phyloP scores from a whole-genome alignment of 139 green algal genomes.

The Medakamo hakoo region DNA sequence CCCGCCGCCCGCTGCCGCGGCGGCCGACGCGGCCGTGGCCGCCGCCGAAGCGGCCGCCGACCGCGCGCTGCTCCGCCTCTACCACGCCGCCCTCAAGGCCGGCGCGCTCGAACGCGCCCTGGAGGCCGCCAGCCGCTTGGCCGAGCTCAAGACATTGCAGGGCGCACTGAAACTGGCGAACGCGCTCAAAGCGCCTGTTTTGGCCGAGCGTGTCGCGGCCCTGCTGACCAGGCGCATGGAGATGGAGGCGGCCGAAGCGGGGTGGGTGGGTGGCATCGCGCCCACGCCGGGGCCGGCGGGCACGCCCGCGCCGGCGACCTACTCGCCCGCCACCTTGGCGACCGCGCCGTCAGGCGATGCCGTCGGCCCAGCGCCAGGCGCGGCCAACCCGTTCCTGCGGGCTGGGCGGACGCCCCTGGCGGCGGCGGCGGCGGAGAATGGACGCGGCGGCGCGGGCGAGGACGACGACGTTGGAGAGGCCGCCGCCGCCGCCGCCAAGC shows the following conservation, averaged over 20 bases:
- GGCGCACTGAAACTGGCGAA: slow-evolving; percentile 23
- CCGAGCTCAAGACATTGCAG: slow-evolving; percentile 2
- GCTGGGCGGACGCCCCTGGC: no score
- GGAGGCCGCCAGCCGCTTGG: slow-evolving; percentile 22
- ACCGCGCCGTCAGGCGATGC: background rate
- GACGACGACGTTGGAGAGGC: background rate
- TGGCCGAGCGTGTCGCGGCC: slow-evolving; percentile 11
- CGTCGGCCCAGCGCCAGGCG: no score
- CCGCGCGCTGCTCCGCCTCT: slow-evolving; percentile 7
- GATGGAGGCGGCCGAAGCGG: background rate
- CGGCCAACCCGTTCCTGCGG: background rate
- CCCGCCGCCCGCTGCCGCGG: no score
- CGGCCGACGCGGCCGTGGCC: background rate
- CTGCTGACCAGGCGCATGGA: no score
- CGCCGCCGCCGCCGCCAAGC: background rate
- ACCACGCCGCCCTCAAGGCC: slow-evolving; percentile 13
- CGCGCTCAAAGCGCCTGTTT: slow-evolving; percentile 1
- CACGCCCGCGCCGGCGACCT: no score
- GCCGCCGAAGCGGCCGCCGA: background rate
- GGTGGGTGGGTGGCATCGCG: background rate
- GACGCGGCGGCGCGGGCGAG: background rate
- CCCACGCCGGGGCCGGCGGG: no score
- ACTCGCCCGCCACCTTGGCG: background rate
- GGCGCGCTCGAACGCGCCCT: slow-evolving; percentile 12
- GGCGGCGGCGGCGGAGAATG: background rate